These are phyloP conservation scores for Panus rudis DNA, from an alignment of 768 basidiomycete species.

Conservation along the genomic window DNA sequence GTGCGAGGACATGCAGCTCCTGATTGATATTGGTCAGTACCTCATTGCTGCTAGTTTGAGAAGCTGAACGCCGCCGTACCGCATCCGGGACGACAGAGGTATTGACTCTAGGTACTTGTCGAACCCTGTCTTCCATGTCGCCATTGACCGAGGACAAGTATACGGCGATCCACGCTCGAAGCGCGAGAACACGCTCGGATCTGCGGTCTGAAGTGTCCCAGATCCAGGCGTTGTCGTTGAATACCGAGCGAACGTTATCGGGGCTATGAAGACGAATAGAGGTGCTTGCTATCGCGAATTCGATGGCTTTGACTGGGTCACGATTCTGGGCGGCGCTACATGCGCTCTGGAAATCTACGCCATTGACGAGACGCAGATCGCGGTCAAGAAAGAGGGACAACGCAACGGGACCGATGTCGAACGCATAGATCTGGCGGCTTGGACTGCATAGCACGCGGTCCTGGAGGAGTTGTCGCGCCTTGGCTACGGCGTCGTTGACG, in stretches of 20 bases:
- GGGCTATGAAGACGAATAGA: constrained; percentile 13
- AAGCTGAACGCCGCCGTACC: too few species aligned
- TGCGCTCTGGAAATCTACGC: constrained; percentile 53
- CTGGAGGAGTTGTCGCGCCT: constrained; percentile 26
- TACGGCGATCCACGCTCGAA: constrained; percentile 23
- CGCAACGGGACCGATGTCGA: constrained; percentile 45
- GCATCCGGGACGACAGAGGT: constrained; percentile 29
- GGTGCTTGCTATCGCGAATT: constrained; percentile 18
- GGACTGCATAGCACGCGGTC: constrained; percentile 38
- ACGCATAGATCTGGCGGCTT: constrained; percentile 40
- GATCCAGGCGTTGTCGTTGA: constrained; percentile 14
- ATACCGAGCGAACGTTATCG: constrained; percentile 16
- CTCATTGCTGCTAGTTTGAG: too few species aligned
- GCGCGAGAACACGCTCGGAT: constrained; percentile 11
- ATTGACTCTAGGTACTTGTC: constrained; percentile 37
- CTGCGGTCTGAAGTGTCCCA: constrained; percentile 7
- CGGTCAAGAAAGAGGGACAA: constrained; percentile 41
- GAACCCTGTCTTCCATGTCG: constrained; percentile 37
- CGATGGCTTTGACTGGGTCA: constrained; percentile 37
- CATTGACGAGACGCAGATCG: constrained; percentile 37
- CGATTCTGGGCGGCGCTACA: constrained; percentile 27
- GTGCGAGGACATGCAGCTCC: constrained; percentile 11
- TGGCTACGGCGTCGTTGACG: constrained; percentile 12
- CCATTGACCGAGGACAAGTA: constrained; percentile 36
- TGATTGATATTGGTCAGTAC: constrained; percentile 1